phyloP scores from a whole-genome alignment of 805 yeast species.

The Pichia nanzhaoensis region DNA sequence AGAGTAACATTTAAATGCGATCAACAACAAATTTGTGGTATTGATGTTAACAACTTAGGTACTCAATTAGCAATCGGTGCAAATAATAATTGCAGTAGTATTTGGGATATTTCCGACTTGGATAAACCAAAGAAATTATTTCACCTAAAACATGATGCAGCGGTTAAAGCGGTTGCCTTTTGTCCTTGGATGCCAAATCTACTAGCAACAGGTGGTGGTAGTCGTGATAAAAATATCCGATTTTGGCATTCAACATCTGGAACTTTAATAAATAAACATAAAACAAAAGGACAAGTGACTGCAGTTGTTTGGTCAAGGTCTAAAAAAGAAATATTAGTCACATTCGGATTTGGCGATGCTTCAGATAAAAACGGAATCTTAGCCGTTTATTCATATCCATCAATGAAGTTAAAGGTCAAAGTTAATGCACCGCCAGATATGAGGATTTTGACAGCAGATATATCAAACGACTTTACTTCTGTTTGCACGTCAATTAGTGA shows the following conservation, averaged over 20 bases:
- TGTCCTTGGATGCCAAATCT: constrained; percentile 86
- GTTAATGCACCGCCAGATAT: constrained; percentile 45
- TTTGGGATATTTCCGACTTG: constrained; percentile 58
- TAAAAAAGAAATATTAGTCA: constrained; percentile 60
- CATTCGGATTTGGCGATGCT: constrained; percentile 70
- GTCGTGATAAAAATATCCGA: constrained; percentile 67
- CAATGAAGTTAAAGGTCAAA: constrained; percentile 40
- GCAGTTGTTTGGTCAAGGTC: constrained; percentile 69
- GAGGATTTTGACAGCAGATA: constrained; percentile 59
- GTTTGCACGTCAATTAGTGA: constrained; percentile 76
- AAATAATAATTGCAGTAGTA: constrained; percentile 71
- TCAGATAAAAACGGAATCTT: constrained; percentile 44
- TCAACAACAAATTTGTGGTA: constrained; percentile 58
- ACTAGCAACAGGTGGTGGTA: constrained; percentile 89
- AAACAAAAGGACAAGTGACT: constrained; percentile 71
- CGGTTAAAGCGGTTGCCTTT: constrained; percentile 82
- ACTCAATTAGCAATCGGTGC: constrained; percentile 72
- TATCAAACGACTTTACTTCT: constrained; percentile 56
- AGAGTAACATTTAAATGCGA: constrained; percentile 37
- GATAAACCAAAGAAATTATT: constrained; percentile 39
- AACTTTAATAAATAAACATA: constrained; percentile 49
- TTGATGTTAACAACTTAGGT: constrained; percentile 49
- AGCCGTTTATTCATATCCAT: constrained; percentile 62
- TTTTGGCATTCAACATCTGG: constrained; percentile 87
- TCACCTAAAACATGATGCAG: constrained; percentile 65